These are phyloP conservation scores for Zygnema cylindricum DNA, from an alignment of 139 green algal genomes.

Conservation along the genomic window DNA sequence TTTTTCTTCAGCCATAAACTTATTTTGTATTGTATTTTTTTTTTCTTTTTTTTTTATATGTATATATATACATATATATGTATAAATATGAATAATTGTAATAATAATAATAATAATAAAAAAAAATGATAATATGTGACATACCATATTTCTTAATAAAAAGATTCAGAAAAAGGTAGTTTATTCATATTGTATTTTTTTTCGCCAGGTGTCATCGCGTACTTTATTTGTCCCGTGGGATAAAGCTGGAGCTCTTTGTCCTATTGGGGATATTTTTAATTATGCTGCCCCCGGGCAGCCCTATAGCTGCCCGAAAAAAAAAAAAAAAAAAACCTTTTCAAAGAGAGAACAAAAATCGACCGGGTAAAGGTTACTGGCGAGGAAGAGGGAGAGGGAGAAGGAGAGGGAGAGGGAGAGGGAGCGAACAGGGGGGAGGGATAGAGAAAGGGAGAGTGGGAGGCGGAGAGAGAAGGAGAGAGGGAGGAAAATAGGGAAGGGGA, in stretches of 20 bases:
- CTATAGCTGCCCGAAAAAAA: too few relatives aligned
- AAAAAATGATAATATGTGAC: too few relatives aligned
- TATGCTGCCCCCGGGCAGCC: slow-evolving; percentile 76
- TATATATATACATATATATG: too few relatives aligned
- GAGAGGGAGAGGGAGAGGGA: slow-evolving; percentile 3
- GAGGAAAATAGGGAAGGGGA: neutral
- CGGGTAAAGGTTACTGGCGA: neutral
- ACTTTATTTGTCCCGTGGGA: slow-evolving; percentile 80
- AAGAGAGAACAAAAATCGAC: neutral
- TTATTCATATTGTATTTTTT: too few relatives aligned
- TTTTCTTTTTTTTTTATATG: too few relatives aligned
- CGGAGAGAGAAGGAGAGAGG: slow-evolving; percentile 3
- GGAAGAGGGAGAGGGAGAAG: neutral
- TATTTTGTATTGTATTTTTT: too few relatives aligned
- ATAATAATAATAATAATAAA: too few relatives aligned
- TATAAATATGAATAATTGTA: too few relatives aligned
- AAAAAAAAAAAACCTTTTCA: too few relatives aligned
- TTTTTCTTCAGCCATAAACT: too few relatives aligned
- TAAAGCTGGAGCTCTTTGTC: slow-evolving; percentile 76
- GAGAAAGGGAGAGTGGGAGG: neutral
- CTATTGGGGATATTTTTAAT: slow-evolving; percentile 89
- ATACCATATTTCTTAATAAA: too few relatives aligned
- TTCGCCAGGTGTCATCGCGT: slow-evolving; percentile 70
- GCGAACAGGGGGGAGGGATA: neutral
- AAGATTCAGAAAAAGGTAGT: too few relatives aligned